Evolutionary conservation across 441 rosid genomes (phyloP).

Genomic region (Pelargonium myrrhifolium): DNA sequence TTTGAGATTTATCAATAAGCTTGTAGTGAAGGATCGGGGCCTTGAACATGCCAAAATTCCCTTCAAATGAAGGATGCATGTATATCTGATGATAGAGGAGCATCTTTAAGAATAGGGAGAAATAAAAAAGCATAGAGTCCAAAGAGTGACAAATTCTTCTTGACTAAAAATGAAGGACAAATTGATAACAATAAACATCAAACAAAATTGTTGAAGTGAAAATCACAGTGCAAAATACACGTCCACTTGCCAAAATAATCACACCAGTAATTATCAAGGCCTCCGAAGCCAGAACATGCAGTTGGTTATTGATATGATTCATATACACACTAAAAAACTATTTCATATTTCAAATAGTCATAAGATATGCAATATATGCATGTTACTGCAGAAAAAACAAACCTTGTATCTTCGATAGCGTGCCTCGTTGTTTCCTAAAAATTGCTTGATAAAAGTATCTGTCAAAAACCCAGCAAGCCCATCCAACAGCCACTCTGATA

Average conservation of each 20-base stretch:
- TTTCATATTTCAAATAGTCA: background rate
- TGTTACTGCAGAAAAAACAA: slow-evolving; percentile 12
- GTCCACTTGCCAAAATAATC: background rate
- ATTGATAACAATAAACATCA: background rate
- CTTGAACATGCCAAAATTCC: no score
- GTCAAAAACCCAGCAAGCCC: slow-evolving; percentile 95
- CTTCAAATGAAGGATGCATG: no score
- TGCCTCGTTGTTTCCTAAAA: slow-evolving; percentile 95
- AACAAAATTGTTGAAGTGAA: no score
- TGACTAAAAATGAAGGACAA: background rate
- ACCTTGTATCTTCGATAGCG: slow-evolving; percentile 96
- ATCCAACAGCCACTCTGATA: slow-evolving; percentile 92
- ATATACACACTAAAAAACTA: background rate
- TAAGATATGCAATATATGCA: background rate
- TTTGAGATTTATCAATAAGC: no score
- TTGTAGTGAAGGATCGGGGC: no score
- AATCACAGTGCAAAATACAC: no score
- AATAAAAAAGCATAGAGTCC: background rate
- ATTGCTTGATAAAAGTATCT: slow-evolving; percentile 81
- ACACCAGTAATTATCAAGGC: background rate
- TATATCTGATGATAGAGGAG: no score
- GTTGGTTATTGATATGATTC: background rate
- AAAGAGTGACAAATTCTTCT: background rate
- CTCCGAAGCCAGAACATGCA: background rate
- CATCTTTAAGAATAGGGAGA: no score